Base-by-base conservation (phyloP, 441 rosid species). In the Erodium texanum region DNA sequence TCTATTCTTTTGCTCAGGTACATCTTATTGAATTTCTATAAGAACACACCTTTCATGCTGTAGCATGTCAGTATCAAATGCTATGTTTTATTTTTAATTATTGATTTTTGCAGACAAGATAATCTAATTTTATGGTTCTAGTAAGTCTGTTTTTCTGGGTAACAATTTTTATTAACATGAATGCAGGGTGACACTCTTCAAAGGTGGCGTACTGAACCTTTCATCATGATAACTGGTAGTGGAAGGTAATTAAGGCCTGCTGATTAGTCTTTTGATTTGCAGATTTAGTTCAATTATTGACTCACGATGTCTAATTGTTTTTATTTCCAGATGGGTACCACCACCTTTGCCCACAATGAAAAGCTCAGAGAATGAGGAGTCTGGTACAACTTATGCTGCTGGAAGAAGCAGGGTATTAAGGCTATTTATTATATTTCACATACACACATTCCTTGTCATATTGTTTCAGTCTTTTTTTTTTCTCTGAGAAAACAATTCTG, bases 221-320 rank as follows among this genome's bases (percentile, higher is more conserved):
- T 89, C 79, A 93, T 96, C 76, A 93, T 93, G 98, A 90, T 96
- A 79, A 88, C 93, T 74, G 99, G 98, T 66, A 96, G 99, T 78
- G 99, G 99, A 80, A 93, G 98, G 98, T 92, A 81, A 68, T 54
- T 48, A 20, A 71, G 72, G 22, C 22, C 67, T 45, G 66, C 58
- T 59, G 73, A 22, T 62, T 66, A 23, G 45, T 74, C 15, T 79
- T 70, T 58, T 50, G 38, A 29, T 65, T 20, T 59, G 48, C 10
- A 41, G 1, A 18, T 68, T 24, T 58, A 5, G 1, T 66, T 2
- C 18, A 16, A 15, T n/a, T 70, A 62, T 43, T 69, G 24, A 27
- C 70, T 61, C 56, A 20, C 65, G 20, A 34, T 12, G 32, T 15
- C 16, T 66, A 12, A 63, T 73, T 24, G 9, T 34, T 56, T 18